Evolutionary conservation across 2,329 filamentous ascomycete genomes (phyloP).

Genomic region (Biscogniauxia sp.): DNA sequence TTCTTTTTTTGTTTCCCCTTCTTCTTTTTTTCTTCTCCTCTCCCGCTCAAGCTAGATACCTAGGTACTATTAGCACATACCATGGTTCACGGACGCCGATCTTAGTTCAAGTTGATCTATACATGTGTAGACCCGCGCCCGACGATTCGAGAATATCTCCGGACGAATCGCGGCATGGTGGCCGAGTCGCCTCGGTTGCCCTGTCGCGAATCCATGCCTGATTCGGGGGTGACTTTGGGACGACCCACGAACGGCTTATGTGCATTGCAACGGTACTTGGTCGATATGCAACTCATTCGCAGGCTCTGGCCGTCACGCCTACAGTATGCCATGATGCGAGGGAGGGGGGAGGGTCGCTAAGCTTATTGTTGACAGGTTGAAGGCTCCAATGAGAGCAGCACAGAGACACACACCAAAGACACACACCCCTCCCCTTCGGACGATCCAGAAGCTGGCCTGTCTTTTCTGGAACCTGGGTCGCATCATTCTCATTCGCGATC

Average conservation of each 20-base stretch:
- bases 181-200: neutral
- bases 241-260: neutral
- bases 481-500: neutral
- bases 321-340: neutral
- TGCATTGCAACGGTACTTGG: neutral
- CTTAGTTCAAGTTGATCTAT: constrained; percentile 16
- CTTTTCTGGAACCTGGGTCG: neutral
- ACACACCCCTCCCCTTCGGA: neutral
- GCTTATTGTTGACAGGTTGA: neutral
- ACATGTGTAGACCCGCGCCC: constrained; percentile 13
- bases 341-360: neutral
- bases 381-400: neutral
- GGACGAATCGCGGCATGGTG: constrained; percentile 1
- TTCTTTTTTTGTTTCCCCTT: neutral
- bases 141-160: constrained; percentile 2
- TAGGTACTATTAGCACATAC: too few relatives aligned
- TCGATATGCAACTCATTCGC: neutral
- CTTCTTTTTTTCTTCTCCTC: constrained; percentile 1
- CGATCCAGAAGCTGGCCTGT: neutral
- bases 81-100: constrained; percentile 6
- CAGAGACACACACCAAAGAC: neutral
- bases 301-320: neutral
- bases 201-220: neutral
- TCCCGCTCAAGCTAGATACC: neutral
- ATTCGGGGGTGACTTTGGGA: neutral